These are phyloP conservation scores for Aspergillus quadricinctus DNA, from an alignment of 2,329 filamentous ascomycete genomes.

Conservation along the genomic window DNA sequence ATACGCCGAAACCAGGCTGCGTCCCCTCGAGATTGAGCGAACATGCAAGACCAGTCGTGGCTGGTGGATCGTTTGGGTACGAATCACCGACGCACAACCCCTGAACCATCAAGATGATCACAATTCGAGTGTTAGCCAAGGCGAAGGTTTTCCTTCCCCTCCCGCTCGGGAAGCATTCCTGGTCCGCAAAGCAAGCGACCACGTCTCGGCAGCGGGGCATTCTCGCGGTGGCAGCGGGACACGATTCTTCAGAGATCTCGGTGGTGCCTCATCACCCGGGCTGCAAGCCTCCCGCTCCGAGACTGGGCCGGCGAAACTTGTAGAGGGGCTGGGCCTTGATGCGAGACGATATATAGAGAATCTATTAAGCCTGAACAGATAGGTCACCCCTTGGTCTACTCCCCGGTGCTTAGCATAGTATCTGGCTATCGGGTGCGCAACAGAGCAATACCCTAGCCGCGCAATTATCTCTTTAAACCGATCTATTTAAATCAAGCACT, in stretches of 20 bases:
- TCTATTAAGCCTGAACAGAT: conserved; percentile 42
- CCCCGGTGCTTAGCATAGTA: no score
- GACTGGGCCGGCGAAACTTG: conserved; percentile 33
- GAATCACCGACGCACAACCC: conserved; percentile 35
- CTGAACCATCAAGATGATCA: conserved; percentile 7
- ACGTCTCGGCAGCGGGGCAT: conserved; percentile 29
- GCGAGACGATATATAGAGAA: conserved; percentile 45
- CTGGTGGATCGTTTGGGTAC: conserved; percentile 66
- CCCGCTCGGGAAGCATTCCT: conserved; percentile 40
- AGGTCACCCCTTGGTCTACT: no score
- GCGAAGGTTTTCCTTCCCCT: neutral
- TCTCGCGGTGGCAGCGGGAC: conserved; percentile 28
- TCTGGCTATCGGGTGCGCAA: neutral
- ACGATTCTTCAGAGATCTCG: conserved; percentile 38
- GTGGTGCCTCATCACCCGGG: conserved; percentile 29
- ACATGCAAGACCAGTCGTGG: conserved; percentile 61
- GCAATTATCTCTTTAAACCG: neutral
- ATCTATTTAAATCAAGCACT: neutral
- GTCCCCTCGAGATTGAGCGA: conserved; percentile 51
- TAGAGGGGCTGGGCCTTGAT: conserved; percentile 45
- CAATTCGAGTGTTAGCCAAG: conserved; percentile 7
- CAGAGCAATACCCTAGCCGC: neutral
- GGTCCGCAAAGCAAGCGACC: conserved; percentile 44
- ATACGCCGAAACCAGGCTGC: conserved; percentile 47
- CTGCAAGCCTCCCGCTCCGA: conserved; percentile 23